Percentiles rank a stretch among this genome's conserved stretches.
These are phyloP conservation scores for Talaromyces rugulosus DNA, from an alignment of 2,329 filamentous ascomycete species.

Conservation along the genomic window DNA sequence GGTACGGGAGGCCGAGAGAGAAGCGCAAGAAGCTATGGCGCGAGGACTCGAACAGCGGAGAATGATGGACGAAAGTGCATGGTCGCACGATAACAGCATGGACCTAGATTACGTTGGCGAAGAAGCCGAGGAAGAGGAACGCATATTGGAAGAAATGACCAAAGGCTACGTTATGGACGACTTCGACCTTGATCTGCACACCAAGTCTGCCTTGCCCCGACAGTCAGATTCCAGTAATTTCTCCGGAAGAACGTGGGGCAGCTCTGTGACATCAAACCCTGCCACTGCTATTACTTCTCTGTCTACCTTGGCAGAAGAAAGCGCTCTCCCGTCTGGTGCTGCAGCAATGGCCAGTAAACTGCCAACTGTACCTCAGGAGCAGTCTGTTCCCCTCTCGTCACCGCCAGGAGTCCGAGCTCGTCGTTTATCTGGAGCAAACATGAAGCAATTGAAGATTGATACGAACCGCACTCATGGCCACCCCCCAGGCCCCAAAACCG, in stretches of 20 bases:
- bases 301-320: slow-evolving; percentile 68
- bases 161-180: slow-evolving; percentile 77
- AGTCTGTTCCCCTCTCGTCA: slow-evolving; percentile 14
- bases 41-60: slow-evolving; percentile 56
- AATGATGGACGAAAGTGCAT: slow-evolving; percentile 23
- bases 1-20: slow-evolving; percentile 68
- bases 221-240: slow-evolving; percentile 78
- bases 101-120: slow-evolving; percentile 52
- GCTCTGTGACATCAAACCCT: slow-evolving; percentile 69
- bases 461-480: slow-evolving; percentile 47
- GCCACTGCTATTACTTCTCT: slow-evolving; percentile 64
- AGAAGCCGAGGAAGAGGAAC: slow-evolving; percentile 69
- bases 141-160: slow-evolving; percentile 82
- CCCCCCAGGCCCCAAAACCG: slow-evolving; percentile 22
- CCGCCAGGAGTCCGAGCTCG: slow-evolving; percentile 63
- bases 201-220: slow-evolving; percentile 65
- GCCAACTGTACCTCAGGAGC: slow-evolving; percentile 36
- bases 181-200: slow-evolving; percentile 68
- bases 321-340: slow-evolving; percentile 33
- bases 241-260: slow-evolving; percentile 76
- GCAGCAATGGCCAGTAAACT: slow-evolving; percentile 31
- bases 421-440: slow-evolving; percentile 73
- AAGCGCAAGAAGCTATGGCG: slow-evolving; percentile 59
- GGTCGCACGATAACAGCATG: slow-evolving; percentile 19
- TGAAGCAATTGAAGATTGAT: slow-evolving; percentile 84